Evolutionary conservation across 106 monocot species (phyloP).

Genomic region (Iris macrosiphon): DNA sequence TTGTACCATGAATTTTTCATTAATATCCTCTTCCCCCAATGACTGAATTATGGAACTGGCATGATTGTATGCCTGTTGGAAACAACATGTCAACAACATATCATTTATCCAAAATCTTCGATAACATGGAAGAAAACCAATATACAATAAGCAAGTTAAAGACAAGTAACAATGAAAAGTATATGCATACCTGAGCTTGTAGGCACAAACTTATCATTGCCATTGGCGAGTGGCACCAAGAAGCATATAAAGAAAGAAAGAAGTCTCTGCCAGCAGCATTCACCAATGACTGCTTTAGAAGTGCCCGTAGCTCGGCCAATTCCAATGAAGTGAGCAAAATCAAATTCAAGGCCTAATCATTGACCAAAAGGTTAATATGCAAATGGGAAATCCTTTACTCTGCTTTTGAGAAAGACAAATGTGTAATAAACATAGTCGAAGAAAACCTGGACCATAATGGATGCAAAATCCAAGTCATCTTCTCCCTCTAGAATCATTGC

Average conservation of each 20-base stretch:
- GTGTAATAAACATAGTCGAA: not conserved
- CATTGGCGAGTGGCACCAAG: constrained; percentile 93
- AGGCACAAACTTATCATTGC: constrained; percentile 81
- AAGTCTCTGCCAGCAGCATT: constrained; percentile 57
- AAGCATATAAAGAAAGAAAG: constrained; percentile 68
- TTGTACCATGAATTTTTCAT: constrained; percentile 76
- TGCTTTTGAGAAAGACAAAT: not conserved
- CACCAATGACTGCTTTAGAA: constrained; percentile 61
- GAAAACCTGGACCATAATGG: constrained; percentile 83
- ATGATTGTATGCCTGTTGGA: constrained; percentile 90
- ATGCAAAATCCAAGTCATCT: constrained; percentile 70
- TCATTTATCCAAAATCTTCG: no score
- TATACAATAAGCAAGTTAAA: no score
- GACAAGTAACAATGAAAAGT: not conserved
- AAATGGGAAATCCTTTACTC: not conserved
- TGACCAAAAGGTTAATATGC: not conserved
- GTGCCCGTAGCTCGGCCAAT: constrained; percentile 49
- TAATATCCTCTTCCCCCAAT: constrained; percentile 81
- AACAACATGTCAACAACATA: no score
- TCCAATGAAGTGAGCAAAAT: constrained; percentile 94
- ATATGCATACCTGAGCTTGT: constrained; percentile 60
- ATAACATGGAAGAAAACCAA: no score
- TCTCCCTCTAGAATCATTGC: constrained; percentile 65
- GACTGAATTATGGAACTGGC: constrained; percentile 73
- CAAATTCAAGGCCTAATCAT: constrained; percentile 74